These are phyloP conservation scores for Phialophora tarda DNA, from an alignment of 2,329 filamentous ascomycete genomes.

Conservation along the genomic window DNA sequence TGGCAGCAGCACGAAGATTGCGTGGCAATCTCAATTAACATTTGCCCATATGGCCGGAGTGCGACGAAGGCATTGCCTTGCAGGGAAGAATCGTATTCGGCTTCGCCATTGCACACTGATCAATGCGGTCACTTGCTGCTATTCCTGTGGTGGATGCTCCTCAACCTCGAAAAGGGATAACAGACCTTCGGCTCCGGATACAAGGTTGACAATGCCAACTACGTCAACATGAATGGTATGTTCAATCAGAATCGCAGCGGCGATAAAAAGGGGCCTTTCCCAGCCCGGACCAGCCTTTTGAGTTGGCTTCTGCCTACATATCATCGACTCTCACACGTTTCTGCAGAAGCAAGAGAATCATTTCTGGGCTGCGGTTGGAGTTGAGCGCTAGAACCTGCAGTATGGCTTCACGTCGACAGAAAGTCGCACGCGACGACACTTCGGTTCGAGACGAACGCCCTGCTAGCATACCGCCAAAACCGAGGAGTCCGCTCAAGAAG, in stretches of 20 bases:
- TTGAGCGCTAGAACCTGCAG: no score
- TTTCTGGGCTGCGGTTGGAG: neutral
- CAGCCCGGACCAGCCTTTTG: no score
- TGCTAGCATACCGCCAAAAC: neutral
- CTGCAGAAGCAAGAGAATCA: neutral
- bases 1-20: constrained; percentile 2
- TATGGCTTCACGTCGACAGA: neutral
- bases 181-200: no score
- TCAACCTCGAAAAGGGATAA: no score
- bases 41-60: neutral
- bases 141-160: neutral
- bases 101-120: neutral
- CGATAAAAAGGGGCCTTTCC: no score
- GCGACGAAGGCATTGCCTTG: neutral
- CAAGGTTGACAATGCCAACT: no score
- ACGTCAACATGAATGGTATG: no score
- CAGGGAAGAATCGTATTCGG: neutral
- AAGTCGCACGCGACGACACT: neutral
- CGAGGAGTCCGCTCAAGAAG: neutral
- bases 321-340: no score
- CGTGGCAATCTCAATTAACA: constrained; percentile 7
- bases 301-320: no score
- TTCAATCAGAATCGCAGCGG: no score
- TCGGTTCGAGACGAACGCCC: neutral
- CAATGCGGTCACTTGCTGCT: neutral